Percentiles rank a stretch among this genome's conserved stretches.
Conservation (phyloP, 2,329 filamentous ascomycete species). For the Mycosphaerella sp. region DNA sequence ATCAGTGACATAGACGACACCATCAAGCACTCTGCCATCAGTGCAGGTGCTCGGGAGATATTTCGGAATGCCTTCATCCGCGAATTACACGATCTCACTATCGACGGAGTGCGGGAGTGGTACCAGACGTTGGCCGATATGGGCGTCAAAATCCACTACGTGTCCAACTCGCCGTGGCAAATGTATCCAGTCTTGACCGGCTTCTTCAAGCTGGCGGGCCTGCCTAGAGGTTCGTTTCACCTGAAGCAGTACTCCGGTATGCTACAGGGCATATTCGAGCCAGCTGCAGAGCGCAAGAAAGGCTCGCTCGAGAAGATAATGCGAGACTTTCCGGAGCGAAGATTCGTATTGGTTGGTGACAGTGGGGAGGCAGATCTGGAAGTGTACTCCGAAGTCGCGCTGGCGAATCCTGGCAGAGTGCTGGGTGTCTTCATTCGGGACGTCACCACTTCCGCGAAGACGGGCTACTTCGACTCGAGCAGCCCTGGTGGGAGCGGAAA, state of each 20-base stretch:
- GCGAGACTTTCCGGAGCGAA: constrained; percentile 79
- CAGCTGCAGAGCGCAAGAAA: constrained; percentile 90
- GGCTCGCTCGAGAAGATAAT: constrained; percentile 79
- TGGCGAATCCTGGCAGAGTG: constrained; percentile 76
- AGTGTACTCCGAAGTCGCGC: constrained; percentile 88
- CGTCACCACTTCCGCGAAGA: constrained; percentile 69
- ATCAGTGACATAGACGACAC: constrained; percentile 99
- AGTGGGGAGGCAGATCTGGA: constrained; percentile 96
- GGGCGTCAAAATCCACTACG: constrained; percentile 89
- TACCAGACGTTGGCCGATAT: constrained; percentile 70
- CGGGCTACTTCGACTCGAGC: constrained; percentile 69
- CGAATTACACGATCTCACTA: constrained; percentile 70
- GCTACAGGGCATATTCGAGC: constrained; percentile 96
- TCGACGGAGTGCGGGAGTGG: constrained; percentile 87
- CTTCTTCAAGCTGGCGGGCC: constrained; percentile 72
- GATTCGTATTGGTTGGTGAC: constrained; percentile 88
- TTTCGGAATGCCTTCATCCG: constrained; percentile 94
- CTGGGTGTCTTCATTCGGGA: constrained; percentile 90
- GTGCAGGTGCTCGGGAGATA: constrained; percentile 80
- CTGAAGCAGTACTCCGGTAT: constrained; percentile 95
- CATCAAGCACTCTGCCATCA: constrained; percentile 90
- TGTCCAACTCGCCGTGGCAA: constrained; percentile 99
- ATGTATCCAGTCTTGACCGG: constrained; percentile 82
- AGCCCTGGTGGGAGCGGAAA: constrained; percentile 31
- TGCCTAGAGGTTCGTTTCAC: constrained; percentile 87